Evolutionary conservation across 2,329 filamentous ascomycete genomes (phyloP), one percentile per base, ranked within the genome.

Genomic region (Ambrosiella xylebori): DNA sequence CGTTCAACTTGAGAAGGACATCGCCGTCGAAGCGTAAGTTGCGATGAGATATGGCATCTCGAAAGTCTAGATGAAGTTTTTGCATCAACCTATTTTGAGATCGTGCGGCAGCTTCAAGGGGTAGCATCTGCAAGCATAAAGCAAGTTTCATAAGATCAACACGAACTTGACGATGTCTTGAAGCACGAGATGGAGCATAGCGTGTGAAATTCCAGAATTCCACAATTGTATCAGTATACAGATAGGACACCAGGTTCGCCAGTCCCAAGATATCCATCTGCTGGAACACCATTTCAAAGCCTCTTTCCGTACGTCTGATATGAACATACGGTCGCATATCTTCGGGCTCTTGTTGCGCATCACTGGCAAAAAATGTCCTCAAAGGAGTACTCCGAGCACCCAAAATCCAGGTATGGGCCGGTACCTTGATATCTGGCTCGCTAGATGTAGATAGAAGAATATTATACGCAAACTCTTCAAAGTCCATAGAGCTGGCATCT

Each of bases 111-210:
- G 82, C 77, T 69, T 96, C 90, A 3, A 97, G 73, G 38, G 78
- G 80, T 13, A 71, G 68, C 68, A 97, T 76, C 12, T 84, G 80
- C 1, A 97, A 74, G 58, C 78, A 78, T 1, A 79, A 79, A 8
- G 87, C 85, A n/a, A 90, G 64, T 63, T 82, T 91, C 84, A 95
- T 93, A n/a, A 97, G 72, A 66, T 97, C 91, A 0, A 75, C 77
- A 17, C 91, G 83, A 15, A 95, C 77, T 65, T 90, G 82, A 27
- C 89, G 85, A 67, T 88, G 95, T 45, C 86, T 78, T 64, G 79
- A 77, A 0, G 86, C 84, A 66, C 84, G 73, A 9, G 79, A 71
- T 2, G 82, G 79, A 17, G 80, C 78, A 61, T 82, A 78, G 6
- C 78, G 80, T 3, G 84, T 84, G 62, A 85, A 83, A 63, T 90